Conservation (phyloP, 2,329 filamentous ascomycete genomes). For the Colletotrichum eremochloae region DNA sequence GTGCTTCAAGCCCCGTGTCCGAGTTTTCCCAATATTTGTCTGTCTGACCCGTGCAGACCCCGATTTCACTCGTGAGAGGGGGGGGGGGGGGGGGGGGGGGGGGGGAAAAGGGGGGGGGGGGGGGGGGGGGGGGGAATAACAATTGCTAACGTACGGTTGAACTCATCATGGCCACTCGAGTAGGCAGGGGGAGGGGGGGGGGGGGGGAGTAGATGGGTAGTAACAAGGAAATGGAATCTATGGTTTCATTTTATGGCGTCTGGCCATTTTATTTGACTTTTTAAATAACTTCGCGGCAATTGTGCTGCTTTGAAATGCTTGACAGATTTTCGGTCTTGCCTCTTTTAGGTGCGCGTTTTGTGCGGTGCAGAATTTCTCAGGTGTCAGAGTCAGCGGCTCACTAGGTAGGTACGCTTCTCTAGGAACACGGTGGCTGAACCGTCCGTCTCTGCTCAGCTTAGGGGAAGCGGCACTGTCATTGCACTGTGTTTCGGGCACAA, state of each 20-base stretch:
- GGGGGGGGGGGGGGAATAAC: no score
- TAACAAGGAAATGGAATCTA: neutral
- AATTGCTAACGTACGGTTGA: no score
- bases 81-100: no score
- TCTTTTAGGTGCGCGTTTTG: constrained; percentile 39
- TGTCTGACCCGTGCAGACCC: neutral
- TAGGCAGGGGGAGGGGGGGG: no score
- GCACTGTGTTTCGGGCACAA: neutral
- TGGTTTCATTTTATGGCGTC: neutral
- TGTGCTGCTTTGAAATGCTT: constrained; percentile 38
- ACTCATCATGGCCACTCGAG: no score
- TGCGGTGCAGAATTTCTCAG: constrained; percentile 40
- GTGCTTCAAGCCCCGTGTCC: constrained; percentile 13
- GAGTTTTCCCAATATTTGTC: neutral
- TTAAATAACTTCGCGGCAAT: constrained; percentile 26
- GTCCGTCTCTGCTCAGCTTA: rapidly evolving
- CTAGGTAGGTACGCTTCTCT: neutral
- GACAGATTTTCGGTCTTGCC: constrained; percentile 31
- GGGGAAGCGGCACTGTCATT: neutral
- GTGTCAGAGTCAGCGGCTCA: constrained; percentile 16
- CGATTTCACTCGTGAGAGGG: neutral
- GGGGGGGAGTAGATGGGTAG: neutral
- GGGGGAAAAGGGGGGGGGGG: no score
- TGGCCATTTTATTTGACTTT: constrained; percentile 16
- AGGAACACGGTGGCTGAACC: constrained; percentile 2